phyloP scores from a whole-genome alignment of 768 basidiomycete genomes.

The Tricholoma sp. region DNA sequence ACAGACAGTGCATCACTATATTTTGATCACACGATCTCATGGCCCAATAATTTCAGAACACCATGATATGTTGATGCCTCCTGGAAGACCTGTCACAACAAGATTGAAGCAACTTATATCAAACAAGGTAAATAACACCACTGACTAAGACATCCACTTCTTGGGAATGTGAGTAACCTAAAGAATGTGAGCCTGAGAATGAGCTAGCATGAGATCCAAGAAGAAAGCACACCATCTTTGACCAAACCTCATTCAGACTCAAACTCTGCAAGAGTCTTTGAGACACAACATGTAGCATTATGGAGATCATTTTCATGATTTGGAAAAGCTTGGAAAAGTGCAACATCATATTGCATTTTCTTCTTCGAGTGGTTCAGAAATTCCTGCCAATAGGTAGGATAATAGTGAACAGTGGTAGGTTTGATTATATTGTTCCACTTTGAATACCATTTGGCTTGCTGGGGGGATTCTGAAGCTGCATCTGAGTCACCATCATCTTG shows the following conservation, averaged over 20 bases:
- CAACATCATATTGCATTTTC: not conserved
- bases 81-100: slow-evolving; percentile 1
- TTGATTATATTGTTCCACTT: not conserved
- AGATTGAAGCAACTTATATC: not conserved
- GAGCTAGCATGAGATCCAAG: not conserved
- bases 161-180: not conserved
- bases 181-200: not conserved
- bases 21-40: not conserved
- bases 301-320: not conserved
- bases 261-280: not conserved
- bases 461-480: not conserved
- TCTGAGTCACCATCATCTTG: not conserved
- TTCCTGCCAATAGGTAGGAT: not conserved
- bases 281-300: not conserved
- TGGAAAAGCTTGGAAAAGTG: not conserved
- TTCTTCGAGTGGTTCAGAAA: not conserved
- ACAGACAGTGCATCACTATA: not conserved
- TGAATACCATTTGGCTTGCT: not conserved
- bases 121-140: not conserved
- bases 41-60: not conserved
- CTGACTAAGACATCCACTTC: not conserved
- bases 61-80: not conserved
- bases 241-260: not conserved
- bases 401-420: not conserved
- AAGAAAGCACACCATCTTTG: not conserved